These are phyloP conservation scores for Pascua sp. DNA, from an alignment of 1,284 basidiomycete genomes.

Conservation along the genomic window DNA sequence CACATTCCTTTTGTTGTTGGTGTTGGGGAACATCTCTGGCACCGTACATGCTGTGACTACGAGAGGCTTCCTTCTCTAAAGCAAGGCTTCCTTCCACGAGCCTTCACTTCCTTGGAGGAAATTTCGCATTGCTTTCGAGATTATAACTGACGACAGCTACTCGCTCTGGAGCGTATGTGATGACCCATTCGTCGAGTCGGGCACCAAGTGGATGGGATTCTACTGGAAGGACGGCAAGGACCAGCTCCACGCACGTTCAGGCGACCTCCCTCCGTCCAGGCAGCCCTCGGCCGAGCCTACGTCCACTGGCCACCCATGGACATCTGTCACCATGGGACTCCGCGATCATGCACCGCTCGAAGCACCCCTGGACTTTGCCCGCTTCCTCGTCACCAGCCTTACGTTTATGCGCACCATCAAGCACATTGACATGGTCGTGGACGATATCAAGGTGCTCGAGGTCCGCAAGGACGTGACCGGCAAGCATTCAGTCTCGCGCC, in stretches of 20 bases:
- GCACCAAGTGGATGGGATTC: conserved; percentile 90
- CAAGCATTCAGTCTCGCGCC: conserved; percentile 58
- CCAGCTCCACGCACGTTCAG: conserved; percentile 73
- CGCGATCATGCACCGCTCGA: conserved; percentile 81
- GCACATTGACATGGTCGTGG: conserved; percentile 72
- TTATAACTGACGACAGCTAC: conserved; percentile 48
- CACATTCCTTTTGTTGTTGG: background rate
- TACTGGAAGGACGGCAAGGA: conserved; percentile 94
- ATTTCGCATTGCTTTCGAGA: conserved; percentile 46
- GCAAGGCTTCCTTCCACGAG: no score
- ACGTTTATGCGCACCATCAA: conserved; percentile 86
- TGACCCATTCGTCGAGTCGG: conserved; percentile 87
- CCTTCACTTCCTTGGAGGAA: no score
- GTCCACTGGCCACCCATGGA: conserved; percentile 61
- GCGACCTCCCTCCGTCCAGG: conserved; percentile 57
- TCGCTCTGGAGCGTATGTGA: conserved; percentile 59
- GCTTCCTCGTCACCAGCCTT: conserved; percentile 87
- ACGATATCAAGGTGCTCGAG: conserved; percentile 70
- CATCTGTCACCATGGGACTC: conserved; percentile 84
- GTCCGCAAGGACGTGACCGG: conserved; percentile 68
- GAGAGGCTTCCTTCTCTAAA: no score
- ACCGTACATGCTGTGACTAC: no score
- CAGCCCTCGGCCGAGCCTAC: conserved; percentile 28
- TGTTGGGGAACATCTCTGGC: no score
- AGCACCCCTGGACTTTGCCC: conserved; percentile 72